phyloP scores from a whole-genome alignment of 176 grass and related monocot species.

The Puya raimondii region DNA sequence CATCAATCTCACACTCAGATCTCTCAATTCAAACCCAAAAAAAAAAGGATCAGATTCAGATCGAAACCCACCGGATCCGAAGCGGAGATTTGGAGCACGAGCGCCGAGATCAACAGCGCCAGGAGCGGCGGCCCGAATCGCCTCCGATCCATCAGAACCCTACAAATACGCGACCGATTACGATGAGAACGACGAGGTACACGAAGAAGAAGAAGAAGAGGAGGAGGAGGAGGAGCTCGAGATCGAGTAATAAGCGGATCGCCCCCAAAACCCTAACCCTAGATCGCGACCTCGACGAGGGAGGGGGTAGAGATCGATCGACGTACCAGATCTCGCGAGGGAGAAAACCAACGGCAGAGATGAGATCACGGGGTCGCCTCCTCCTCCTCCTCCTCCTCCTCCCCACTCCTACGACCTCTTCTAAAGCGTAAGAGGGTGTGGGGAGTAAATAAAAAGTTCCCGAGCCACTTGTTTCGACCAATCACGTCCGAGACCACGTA shows the following conservation, averaged over 20 bases:
- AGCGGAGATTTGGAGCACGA: slow-evolving; percentile 63
- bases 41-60: background rate
- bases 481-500: background rate
- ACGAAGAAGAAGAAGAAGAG: background rate
- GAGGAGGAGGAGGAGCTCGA: background rate
- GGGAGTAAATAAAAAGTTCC: background rate
- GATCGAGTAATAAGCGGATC: background rate
- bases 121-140: slow-evolving; percentile 23
- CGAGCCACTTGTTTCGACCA: background rate
- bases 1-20: background rate
- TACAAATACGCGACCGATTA: background rate
- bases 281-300: background rate
- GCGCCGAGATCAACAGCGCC: slow-evolving; percentile 38
- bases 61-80: slow-evolving; percentile 62
- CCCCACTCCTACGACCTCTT: background rate
- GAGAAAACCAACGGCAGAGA: slow-evolving; percentile 4
- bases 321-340: background rate
- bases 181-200: background rate
- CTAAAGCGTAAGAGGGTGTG: background rate
- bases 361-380: background rate
- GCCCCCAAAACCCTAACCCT: background rate
- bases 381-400: background rate
- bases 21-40: slow-evolving; percentile 3
- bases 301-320: slow-evolving; percentile 18
- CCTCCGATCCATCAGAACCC: slow-evolving; percentile 25